A percentile compares a stretch with the other conserved stretches of the same genome.
Conservation (phyloP, 2,329 filamentous ascomycete genomes). For the Raffaelea albimanens region DNA sequence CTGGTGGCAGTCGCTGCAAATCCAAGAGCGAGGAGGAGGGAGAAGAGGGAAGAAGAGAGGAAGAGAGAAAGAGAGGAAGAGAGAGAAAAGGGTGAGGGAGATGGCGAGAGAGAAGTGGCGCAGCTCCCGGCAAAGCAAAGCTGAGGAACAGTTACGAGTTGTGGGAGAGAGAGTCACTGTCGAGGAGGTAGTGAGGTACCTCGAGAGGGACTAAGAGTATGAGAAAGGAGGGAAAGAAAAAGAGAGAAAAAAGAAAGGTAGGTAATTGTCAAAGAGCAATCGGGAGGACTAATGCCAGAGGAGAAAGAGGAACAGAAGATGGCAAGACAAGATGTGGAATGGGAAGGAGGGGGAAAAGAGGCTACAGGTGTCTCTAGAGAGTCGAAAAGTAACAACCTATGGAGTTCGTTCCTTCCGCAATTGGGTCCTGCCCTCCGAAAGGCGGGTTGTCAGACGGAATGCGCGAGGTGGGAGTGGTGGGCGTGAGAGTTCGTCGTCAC, state of each 20-base stretch:
- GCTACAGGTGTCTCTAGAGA: not conserved
- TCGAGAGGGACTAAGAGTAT: not conserved
- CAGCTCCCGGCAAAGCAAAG: too few relatives aligned
- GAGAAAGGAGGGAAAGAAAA: not conserved
- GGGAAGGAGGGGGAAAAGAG: not conserved
- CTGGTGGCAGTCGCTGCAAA: too few relatives aligned
- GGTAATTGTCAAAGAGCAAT: not conserved
- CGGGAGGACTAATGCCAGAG: too few relatives aligned
- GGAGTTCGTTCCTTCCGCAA: slow-evolving; percentile 2
- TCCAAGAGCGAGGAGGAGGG: not conserved
- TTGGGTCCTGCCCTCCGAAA: slow-evolving; percentile 6
- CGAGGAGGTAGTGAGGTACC: too few relatives aligned
- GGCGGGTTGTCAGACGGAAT: slow-evolving; percentile 5
- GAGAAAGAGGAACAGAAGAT: slow-evolving; percentile 2
- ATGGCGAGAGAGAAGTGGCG: not conserved
- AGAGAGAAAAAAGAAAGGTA: not conserved
- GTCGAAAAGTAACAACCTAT: not conserved
- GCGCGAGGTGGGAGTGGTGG: slow-evolving; percentile 5
- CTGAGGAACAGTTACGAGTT: too few relatives aligned
- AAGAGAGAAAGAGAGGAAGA: not conserved
- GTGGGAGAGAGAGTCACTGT: too few relatives aligned
- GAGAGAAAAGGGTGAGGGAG: not conserved
- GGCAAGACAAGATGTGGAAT: not conserved
- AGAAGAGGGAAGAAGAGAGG: not conserved
- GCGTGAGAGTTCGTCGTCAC: not conserved